Conservation (phyloP, 176 grass and related monocot species). For the Guadua angustifolia region DNA sequence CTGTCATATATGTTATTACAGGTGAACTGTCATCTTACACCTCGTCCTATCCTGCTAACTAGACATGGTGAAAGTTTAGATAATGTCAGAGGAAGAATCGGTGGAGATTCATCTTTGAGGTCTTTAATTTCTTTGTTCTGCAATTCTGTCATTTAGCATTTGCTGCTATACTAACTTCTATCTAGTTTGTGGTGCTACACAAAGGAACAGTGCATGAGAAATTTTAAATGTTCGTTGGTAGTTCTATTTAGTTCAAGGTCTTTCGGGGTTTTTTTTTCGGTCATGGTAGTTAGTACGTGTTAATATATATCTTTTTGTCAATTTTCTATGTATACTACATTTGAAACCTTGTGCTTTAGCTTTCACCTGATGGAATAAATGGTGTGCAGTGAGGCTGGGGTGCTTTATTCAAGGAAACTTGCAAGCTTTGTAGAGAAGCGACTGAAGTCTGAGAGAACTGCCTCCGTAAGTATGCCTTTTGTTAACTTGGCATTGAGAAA, state of each 20-base stretch:
- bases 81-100: slow-evolving; percentile 90
- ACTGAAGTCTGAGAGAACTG: slow-evolving; percentile 86
- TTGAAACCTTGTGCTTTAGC: background rate
- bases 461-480: slow-evolving; percentile 75
- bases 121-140: slow-evolving; percentile 50
- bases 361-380: slow-evolving; percentile 41
- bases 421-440: slow-evolving; percentile 94
- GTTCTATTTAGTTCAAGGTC: background rate
- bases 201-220: background rate
- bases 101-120: slow-evolving; percentile 93
- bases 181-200: slow-evolving; percentile 19
- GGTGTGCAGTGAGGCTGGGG: slow-evolving; percentile 69
- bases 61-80: slow-evolving; percentile 96
- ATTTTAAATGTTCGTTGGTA: background rate
- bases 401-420: slow-evolving; percentile 90
- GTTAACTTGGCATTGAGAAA: slow-evolving; percentile 23
- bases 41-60: slow-evolving; percentile 95
- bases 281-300: slow-evolving; percentile 5
- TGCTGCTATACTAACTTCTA: slow-evolving; percentile 1
- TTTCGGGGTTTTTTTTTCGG: background rate
- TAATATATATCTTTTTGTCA: background rate
- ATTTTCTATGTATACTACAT: background rate
- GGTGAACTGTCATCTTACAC: slow-evolving; percentile 98
- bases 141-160: slow-evolving; percentile 28
- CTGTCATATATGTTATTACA: slow-evolving; percentile 51